Evolutionary conservation across 768 basidiomycete species (phyloP).

Genomic region (Leccinum fibrillosum): DNA sequence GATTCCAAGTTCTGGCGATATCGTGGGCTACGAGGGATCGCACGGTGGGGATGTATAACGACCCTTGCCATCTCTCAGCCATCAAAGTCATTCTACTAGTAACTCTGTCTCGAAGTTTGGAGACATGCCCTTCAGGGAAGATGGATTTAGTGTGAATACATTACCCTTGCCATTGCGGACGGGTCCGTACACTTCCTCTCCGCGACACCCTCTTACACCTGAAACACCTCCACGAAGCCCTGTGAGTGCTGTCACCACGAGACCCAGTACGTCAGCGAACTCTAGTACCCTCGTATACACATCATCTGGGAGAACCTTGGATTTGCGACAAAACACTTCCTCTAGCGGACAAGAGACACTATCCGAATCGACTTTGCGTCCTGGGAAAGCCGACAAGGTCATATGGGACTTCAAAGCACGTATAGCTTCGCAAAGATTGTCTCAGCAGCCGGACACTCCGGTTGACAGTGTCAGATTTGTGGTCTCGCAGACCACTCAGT

Average conservation of each 20-base stretch:
- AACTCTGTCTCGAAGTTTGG: conserved; percentile 31
- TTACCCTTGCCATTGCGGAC: conserved; percentile 28
- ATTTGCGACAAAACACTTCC: conserved; percentile 24
- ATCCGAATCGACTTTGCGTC: conserved; percentile 32
- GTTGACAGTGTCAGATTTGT: conserved; percentile 24
- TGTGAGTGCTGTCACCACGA: conserved; percentile 48
- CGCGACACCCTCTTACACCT: conserved; percentile 20
- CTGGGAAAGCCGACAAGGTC: conserved; percentile 29
- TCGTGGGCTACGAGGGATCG: conserved; percentile 12
- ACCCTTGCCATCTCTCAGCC: conserved; percentile 22
- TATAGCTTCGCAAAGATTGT: conserved; percentile 14
- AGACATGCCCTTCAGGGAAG: conserved; percentile 29
- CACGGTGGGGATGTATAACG: conserved; percentile 31
- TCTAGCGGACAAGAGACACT: conserved; percentile 31
- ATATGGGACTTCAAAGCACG: conserved; percentile 28
- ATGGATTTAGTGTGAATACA: conserved; percentile 22
- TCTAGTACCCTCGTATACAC: conserved; percentile 23
- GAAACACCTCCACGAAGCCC: conserved; percentile 66
- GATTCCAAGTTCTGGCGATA: conserved; percentile 20
- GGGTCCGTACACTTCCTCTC: conserved; percentile 24
- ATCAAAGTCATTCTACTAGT: conserved; percentile 28
- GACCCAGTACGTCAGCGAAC: conserved; percentile 35
- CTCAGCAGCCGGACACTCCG: conserved; percentile 15
- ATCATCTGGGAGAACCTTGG: conserved; percentile 27
- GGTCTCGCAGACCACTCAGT: conserved; percentile 32